phyloP scores from a whole-genome alignment of 2,329 filamentous ascomycete species.

The Proliferodiscus dingleyae region DNA sequence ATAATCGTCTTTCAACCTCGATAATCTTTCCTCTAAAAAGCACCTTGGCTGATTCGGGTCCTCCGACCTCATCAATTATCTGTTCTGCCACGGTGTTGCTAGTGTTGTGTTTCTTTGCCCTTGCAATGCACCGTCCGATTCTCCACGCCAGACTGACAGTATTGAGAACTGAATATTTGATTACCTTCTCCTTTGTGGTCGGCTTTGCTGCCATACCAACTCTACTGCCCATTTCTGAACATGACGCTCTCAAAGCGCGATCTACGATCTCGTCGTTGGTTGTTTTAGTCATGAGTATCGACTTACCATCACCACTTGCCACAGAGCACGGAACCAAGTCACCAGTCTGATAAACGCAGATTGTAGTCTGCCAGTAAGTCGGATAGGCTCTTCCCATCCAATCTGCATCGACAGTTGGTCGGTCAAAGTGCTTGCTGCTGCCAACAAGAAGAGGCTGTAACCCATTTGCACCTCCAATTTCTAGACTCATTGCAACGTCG shows the following conservation, averaged over 20 bases:
- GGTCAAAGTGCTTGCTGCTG: slow-evolving; percentile 29
- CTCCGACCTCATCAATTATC: slow-evolving; percentile 55
- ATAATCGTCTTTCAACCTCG: slow-evolving; percentile 50
- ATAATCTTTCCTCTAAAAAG: slow-evolving; percentile 63
- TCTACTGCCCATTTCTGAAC: slow-evolving; percentile 37
- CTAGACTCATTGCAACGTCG: slow-evolving; percentile 31
- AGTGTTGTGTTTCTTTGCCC: slow-evolving; percentile 43
- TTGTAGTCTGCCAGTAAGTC: slow-evolving; percentile 41
- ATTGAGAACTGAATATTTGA: slow-evolving; percentile 35
- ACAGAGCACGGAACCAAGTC: slow-evolving; percentile 41
- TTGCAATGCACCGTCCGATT: slow-evolving; percentile 54
- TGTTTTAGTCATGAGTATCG: slow-evolving; percentile 39
- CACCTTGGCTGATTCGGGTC: slow-evolving; percentile 46
- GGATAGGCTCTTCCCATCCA: slow-evolving; percentile 44
- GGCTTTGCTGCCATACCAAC: slow-evolving; percentile 39
- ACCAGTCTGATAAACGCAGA: slow-evolving; percentile 37
- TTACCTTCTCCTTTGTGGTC: slow-evolving; percentile 34
- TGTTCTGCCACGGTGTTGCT: slow-evolving; percentile 51
- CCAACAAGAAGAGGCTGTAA: slow-evolving; percentile 29
- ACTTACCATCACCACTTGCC: slow-evolving; percentile 41
- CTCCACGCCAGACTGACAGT: slow-evolving; percentile 41
- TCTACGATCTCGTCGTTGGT: slow-evolving; percentile 39
- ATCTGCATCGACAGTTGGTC: slow-evolving; percentile 40
- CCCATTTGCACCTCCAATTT: slow-evolving; percentile 41
- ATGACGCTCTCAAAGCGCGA: slow-evolving; percentile 37